Conservation (phyloP, 1,139 yeast species). For the Candida frijolesensis region DNA sequence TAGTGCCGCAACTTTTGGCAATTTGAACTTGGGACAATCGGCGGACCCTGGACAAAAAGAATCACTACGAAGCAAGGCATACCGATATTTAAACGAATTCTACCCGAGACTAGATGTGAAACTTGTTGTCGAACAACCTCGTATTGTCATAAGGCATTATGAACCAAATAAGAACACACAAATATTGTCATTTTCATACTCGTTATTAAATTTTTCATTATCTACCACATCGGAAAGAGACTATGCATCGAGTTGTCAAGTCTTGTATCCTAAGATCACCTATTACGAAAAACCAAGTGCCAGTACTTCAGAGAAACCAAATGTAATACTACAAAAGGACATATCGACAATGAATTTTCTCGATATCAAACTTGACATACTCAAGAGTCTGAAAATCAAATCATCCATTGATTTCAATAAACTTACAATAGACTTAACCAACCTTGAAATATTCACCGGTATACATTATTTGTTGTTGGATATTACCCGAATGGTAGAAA, state of each 20-base stretch:
- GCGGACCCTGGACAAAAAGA: constrained; percentile 8
- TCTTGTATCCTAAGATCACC: constrained; percentile 35
- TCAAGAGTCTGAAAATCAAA: constrained; percentile 33
- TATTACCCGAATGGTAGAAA: constrained; percentile 28
- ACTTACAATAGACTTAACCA: constrained; percentile 28
- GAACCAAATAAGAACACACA: constrained; percentile 25
- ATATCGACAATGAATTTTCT: constrained; percentile 17
- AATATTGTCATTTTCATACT: constrained; percentile 38
- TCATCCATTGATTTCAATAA: constrained; percentile 25
- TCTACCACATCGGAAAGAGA: constrained; percentile 37
- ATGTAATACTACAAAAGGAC: constrained; percentile 26
- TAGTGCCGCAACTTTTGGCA: not conserved
- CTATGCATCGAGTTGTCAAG: constrained; percentile 38
- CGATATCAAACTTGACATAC: constrained; percentile 26
- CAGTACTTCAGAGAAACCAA: constrained; percentile 1
- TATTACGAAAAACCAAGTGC: constrained; percentile 30
- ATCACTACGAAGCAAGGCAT: constrained; percentile 12
- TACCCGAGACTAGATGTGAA: constrained; percentile 47
- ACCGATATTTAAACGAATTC: constrained; percentile 35
- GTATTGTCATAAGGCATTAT: constrained; percentile 36
- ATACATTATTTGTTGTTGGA: constrained; percentile 31
- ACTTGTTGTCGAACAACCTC: constrained; percentile 47
- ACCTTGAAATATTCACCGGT: constrained; percentile 36
- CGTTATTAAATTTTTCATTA: constrained; percentile 40
- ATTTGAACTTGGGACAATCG: not conserved